Evolutionary conservation across 495 filamentous ascomycete genomes (phyloP).

Genomic region (Trypethelium eluteriae): DNA sequence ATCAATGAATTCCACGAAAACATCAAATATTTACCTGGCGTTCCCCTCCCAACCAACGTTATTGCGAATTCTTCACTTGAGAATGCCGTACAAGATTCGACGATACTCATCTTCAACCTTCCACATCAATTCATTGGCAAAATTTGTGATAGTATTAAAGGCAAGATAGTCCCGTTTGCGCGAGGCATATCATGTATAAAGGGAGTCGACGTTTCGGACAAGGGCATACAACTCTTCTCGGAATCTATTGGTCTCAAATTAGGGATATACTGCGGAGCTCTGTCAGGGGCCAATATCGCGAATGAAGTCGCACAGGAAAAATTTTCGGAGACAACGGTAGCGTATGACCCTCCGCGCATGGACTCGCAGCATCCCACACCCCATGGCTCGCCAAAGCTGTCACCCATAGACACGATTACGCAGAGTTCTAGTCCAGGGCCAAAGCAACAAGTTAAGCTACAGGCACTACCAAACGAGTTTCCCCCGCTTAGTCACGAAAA

Average conservation of each 20-base stretch:
- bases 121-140: conserved; percentile 95
- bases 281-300: conserved; percentile 95
- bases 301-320: conserved; percentile 90
- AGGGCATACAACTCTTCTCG: conserved; percentile 80
- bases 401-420: conserved; percentile 53
- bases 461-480: conserved; percentile 67
- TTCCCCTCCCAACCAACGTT: conserved; percentile 76
- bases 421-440: conserved; percentile 27
- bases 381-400: conserved; percentile 44
- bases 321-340: conserved; percentile 93
- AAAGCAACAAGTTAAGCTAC: conserved; percentile 45
- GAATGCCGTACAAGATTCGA: conserved; percentile 71
- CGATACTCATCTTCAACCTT: conserved; percentile 91
- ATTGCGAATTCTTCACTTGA: conserved; percentile 81
- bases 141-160: conserved; percentile 76
- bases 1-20: conserved; percentile 96
- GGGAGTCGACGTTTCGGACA: conserved; percentile 81
- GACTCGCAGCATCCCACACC: conserved; percentile 66
- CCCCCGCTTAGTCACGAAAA: conserved; percentile 72
- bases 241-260: conserved; percentile 85
- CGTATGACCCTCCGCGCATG: conserved; percentile 86
- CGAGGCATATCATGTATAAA: conserved; percentile 97
- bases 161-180: conserved; percentile 82
- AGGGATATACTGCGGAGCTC: conserved; percentile 92
- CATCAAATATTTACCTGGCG: conserved; percentile 86